Evolutionary conservation across 768 basidiomycete genomes (phyloP).

Genomic region (Russula sp.): DNA sequence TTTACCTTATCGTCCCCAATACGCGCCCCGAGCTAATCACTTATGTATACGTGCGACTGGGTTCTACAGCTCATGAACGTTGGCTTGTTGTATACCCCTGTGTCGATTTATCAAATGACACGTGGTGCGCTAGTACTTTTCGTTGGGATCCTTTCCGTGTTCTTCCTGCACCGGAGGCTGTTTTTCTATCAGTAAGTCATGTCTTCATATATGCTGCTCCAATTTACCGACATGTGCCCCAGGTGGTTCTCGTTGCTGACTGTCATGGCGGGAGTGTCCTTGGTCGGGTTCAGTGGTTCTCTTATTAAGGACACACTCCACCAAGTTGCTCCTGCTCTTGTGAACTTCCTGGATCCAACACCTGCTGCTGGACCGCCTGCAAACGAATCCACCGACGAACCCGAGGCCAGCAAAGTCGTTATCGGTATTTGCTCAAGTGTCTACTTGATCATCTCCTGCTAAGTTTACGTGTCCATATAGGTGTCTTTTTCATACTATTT

Average conservation of each 20-base stretch:
- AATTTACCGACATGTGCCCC: constrained; percentile 14
- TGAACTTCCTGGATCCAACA: constrained; percentile 31
- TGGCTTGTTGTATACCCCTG: constrained; percentile 92
- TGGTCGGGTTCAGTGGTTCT: constrained; percentile 89
- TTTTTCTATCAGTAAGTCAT: constrained; percentile 77
- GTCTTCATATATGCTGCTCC: constrained; percentile 12
- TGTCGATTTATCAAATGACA: constrained; percentile 97
- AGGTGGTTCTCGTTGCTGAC: constrained; percentile 90
- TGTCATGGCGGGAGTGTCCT: constrained; percentile 79
- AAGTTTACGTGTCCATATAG: constrained; percentile 41
- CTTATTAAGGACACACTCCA: constrained; percentile 73
- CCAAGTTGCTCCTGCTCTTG: constrained; percentile 40
- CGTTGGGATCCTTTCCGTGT: constrained; percentile 85
- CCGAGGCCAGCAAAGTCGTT: constrained; percentile 66
- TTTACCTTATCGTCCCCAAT: not conserved
- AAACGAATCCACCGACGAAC: constrained; percentile 50
- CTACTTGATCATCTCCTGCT: constrained; percentile 27
- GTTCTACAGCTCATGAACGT: constrained; percentile 77
- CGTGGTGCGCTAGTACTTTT: constrained; percentile 91
- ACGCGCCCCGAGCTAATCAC: constrained; percentile 3
- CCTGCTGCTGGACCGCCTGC: constrained; percentile 38
- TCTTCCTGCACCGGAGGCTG: constrained; percentile 83
- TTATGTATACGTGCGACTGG: constrained; percentile 8
- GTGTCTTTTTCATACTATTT: constrained; percentile 87
- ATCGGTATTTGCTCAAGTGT: constrained; percentile 51